Evolutionary conservation across 106 monocot species (phyloP).

Genomic region (Acorus gramineus): DNA sequence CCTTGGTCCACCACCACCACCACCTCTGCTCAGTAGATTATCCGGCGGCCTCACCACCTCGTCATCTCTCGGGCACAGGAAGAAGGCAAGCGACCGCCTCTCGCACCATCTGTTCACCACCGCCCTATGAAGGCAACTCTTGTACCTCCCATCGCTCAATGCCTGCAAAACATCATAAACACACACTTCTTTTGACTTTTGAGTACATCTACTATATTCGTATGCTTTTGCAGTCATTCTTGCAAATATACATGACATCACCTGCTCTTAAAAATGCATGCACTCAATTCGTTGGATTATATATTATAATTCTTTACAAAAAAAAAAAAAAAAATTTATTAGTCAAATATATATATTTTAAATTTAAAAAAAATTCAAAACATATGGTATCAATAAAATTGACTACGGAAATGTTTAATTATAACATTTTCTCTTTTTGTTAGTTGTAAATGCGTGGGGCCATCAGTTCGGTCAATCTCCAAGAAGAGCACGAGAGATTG

Average conservation of each 20-base stretch:
- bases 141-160: slow-evolving; percentile 56
- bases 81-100: slow-evolving; percentile 55
- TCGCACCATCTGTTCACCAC: slow-evolving; percentile 48
- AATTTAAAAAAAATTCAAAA: no score
- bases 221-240: neutral
- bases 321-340: no score
- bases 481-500: neutral
- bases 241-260: no score
- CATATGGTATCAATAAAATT: no score
- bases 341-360: no score
- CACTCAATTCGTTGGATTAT: no score
- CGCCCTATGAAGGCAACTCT: slow-evolving; percentile 64
- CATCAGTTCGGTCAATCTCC: no score
- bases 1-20: neutral
- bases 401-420: no score
- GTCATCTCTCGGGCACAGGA: slow-evolving; percentile 54
- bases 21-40: neutral
- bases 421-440: no score
- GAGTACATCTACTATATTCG: neutral
- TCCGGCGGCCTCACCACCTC: slow-evolving; percentile 21
- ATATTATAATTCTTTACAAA: no score
- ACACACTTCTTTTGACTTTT: neutral
- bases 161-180: slow-evolving; percentile 21
- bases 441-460: no score
- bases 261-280: no score